A percentile compares a stretch with the other conserved stretches of the same genome.
Conservation (phyloP, 2,329 filamentous ascomycete species). For the Fusarium gaditjirri region DNA sequence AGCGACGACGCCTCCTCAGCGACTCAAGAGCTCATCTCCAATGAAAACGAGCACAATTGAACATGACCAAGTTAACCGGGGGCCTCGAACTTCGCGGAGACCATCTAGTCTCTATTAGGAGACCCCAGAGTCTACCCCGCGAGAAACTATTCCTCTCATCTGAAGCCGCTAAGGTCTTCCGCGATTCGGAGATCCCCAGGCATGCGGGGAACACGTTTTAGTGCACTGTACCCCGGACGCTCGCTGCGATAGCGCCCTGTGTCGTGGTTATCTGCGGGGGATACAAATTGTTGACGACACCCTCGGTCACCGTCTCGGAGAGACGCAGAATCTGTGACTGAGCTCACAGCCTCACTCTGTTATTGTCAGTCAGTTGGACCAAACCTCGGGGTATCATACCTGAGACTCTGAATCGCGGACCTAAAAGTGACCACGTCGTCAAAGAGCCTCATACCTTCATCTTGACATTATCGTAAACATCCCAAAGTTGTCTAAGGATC, state of each 20-base stretch:
- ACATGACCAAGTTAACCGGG: slow-evolving; percentile 2
- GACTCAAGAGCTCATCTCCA: background rate
- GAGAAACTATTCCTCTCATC: background rate
- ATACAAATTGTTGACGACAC: slow-evolving; percentile 35
- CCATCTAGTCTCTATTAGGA: background rate
- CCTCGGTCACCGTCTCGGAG: slow-evolving; percentile 14
- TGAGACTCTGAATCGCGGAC: background rate
- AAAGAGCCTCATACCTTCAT: background rate
- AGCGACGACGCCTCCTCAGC: slow-evolving; percentile 7
- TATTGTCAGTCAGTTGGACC: background rate
- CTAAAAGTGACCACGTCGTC: background rate
- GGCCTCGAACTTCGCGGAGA: slow-evolving; percentile 11
- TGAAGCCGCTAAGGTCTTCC: slow-evolving; percentile 9
- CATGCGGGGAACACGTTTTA: slow-evolving; percentile 27
- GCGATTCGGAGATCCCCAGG: slow-evolving; percentile 16
- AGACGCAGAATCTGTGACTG: background rate
- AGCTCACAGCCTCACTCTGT: background rate
- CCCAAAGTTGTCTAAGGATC: background rate
- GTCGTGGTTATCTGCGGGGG: slow-evolving; percentile 4
- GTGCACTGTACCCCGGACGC: slow-evolving; percentile 24
- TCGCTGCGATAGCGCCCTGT: slow-evolving; percentile 9
- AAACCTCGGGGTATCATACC: fast-evolving
- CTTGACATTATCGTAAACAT: background rate
- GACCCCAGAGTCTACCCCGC: slow-evolving; percentile 13
- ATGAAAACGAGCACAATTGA: slow-evolving; percentile 1